A percentile compares a stretch with the other conserved stretches of the same genome.
phyloP scores from a whole-genome alignment of 805 yeast genomes.

The Suhomyces canberraensis region DNA sequence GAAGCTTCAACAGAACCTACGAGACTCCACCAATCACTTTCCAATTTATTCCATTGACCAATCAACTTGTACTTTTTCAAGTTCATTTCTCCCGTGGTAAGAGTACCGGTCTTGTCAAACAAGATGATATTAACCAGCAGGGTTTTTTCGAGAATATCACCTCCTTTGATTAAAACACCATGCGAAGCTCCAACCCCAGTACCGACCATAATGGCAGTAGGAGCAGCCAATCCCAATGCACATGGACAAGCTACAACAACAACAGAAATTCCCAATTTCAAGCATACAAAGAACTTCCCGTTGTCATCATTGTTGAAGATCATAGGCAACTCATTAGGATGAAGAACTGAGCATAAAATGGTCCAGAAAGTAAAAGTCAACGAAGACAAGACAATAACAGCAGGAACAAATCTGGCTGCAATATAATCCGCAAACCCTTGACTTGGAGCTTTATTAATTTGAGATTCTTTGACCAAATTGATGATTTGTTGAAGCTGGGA shows the following conservation, averaged over 20 bases:
- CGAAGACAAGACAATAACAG: slow-evolving; percentile 58
- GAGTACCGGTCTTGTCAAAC: slow-evolving; percentile 95
- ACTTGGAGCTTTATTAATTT: slow-evolving; percentile 82
- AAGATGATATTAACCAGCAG: slow-evolving; percentile 61
- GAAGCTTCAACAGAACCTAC: slow-evolving; percentile 59
- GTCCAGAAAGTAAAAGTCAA: slow-evolving; percentile 54
- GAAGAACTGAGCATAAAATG: slow-evolving; percentile 25
- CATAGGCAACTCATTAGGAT: slow-evolving; percentile 37
- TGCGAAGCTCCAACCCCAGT: slow-evolving; percentile 92
- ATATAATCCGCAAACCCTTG: slow-evolving; percentile 84
- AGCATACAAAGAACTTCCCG: slow-evolving; percentile 62
- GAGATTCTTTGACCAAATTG: slow-evolving; percentile 82
- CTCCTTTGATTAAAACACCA: slow-evolving; percentile 92
- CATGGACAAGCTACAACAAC: slow-evolving; percentile 98
- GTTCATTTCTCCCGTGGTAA: slow-evolving; percentile 80
- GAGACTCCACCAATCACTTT: slow-evolving; percentile 47
- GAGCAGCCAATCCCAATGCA: slow-evolving; percentile 95
- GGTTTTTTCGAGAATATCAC: slow-evolving; percentile 78
- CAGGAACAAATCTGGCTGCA: slow-evolving; percentile 83
- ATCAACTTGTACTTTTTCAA: slow-evolving; percentile 23
- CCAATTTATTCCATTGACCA: slow-evolving; percentile 13
- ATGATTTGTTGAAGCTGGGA: slow-evolving; percentile 89
- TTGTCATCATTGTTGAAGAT: slow-evolving; percentile 45
- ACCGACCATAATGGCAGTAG: slow-evolving; percentile 98
- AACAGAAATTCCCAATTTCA: slow-evolving; percentile 83